Evolutionary conservation across 140 eudicot species (phyloP).

Genomic region (Senecio squalidus): DNA sequence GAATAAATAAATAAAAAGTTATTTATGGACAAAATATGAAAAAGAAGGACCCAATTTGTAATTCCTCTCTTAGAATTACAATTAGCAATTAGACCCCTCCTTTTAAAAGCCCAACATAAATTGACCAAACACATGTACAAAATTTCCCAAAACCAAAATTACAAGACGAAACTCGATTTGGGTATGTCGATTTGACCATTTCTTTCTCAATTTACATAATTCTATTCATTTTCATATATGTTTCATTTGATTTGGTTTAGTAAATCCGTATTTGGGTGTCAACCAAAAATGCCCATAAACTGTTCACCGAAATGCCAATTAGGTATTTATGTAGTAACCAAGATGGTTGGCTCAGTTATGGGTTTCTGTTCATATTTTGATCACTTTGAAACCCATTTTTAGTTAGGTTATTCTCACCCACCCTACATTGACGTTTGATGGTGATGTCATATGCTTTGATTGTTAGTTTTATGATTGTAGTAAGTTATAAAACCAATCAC

Average conservation of each 20-base stretch:
- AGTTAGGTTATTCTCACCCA: no score
- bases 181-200: slow-evolving; percentile 20
- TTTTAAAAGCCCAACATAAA: background rate
- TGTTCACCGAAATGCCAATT: slow-evolving; percentile 29
- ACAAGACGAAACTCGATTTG: slow-evolving; percentile 2
- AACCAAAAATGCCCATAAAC: background rate
- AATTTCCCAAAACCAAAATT: slow-evolving; percentile 4
- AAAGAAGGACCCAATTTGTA: no score
- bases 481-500: background rate
- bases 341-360: background rate
- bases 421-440: no score
- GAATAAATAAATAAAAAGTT: background rate
- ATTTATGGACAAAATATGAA: background rate
- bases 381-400: no score
- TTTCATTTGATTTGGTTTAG: background rate
- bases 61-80: no score
- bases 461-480: background rate
- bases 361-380: background rate
- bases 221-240: background rate
- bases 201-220: background rate
- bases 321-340: slow-evolving; percentile 5
- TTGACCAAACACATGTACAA: background rate
- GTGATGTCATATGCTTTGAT: slow-evolving; percentile 12
- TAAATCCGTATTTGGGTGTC: slow-evolving; percentile 7
- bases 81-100: slow-evolving; percentile 5